Evolutionary conservation across 2,329 filamentous ascomycete genomes (phyloP), one percentile per base, ranked within the genome.

Genomic region (Penicillium sp.): DNA sequence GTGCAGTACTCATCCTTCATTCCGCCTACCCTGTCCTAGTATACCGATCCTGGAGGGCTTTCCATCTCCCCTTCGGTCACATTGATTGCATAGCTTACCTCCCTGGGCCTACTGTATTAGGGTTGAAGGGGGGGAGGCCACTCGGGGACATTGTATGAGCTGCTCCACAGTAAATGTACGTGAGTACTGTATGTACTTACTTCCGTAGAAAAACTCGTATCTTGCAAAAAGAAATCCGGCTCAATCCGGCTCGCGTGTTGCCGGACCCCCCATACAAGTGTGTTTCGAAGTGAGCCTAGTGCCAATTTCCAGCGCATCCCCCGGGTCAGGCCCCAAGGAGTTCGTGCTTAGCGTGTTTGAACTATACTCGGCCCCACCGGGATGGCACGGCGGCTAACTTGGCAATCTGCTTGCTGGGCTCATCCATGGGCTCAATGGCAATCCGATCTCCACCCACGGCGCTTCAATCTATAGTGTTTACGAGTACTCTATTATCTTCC

Each of bases 311-410:
- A 39, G 42, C 26, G 42, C 24, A 43, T 26, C 37, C 50, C 43
- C 45, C 31, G 13, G 47, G 51, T 18, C 14, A 46, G 23, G 26
- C 48, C 36, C 51, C 48, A 54, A 47, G 40, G 58, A 58, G 62
- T 59, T 67, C 60, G 65, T 56, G 46, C 52, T 43, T 43, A 67
- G 68, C 58, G 67, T 62, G 69, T 71, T 71, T 70, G 67, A 70
- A 63, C 59, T 69, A 69, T 43, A 69, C 51, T 55, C 46, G 58
- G 21, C 60, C 60, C 66, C 67, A 65, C 67, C 42, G 19, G 47
- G 43, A 56, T 64, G 61, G 57, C 57, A 61, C 59, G 63, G 58
- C 64, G 63, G 63, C 56, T 63, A 63, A 56, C 58, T 67, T 66
- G 65, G 61, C 58, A 55, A 52, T 49, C 14, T 31, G 16, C 24